Base-by-base conservation (phyloP, 768 basidiomycete species). In the Russula brevipes region DNA sequence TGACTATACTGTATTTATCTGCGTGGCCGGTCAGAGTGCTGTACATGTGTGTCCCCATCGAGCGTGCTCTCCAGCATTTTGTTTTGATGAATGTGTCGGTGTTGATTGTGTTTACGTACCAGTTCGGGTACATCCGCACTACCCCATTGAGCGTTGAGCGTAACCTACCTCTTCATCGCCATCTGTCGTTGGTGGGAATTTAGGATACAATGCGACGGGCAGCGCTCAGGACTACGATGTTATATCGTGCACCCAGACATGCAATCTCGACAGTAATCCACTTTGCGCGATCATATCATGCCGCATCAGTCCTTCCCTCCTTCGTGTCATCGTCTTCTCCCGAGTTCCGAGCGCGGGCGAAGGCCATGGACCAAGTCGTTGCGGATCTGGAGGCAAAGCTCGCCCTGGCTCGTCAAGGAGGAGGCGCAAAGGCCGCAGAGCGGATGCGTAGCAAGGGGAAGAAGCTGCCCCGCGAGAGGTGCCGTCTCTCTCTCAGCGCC, bases 391-490 rank as follows among this genome's bases (percentile, higher is more conserved):
- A 89, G 59, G 70, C 73, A 14, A 88, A 84, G 72, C 75, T 84
- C 54, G 80, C 82, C 0, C 73, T 74, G 10, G 85, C 82, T 56
- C 81, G 87, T 69, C 76, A 77, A 36, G 93, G 93, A 24, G 93
- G 93, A 39, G 88, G 91, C 30, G 68, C 77, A 12, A 91, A 86
- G 72, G 88, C 91, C 31, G 82, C 83, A 38, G 85, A 86, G 65
- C 80, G 88, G 41, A 89, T 91, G 86, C 77, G 80, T 68, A 82
- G 77, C 69, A 86, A 85, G 72, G 89, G 93, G 1, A 95, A 95
- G 80, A 84, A 82, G 69, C 74, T 94, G 12, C 92, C 93, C 33
- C 78, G 93, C 69, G 91, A 93, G 78, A 80, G 93, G 92, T 91
- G 46, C 24, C 65, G 80, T 69, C 53, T 54, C 17, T 55, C 50